Conservation (phyloP, 2,329 filamentous ascomycete species). For the Colletotrichum lini region DNA sequence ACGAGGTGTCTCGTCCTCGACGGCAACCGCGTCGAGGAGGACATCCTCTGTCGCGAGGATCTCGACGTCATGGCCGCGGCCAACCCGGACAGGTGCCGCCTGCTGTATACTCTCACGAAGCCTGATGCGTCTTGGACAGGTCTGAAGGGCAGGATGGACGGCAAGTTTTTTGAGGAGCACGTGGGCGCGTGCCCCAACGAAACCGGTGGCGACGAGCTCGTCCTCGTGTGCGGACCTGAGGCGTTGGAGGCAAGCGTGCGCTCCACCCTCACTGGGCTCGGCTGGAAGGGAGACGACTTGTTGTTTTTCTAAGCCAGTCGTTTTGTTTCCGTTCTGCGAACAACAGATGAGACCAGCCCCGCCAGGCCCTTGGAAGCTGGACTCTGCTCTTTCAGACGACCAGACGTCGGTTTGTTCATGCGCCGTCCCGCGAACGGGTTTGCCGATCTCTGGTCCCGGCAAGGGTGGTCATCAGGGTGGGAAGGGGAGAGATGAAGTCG, state of each 20-base stretch:
- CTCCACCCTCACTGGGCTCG: slow-evolving; percentile 66
- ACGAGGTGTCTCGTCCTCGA: slow-evolving; percentile 82
- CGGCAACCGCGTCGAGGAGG: slow-evolving; percentile 82
- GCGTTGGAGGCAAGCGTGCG: slow-evolving; percentile 79
- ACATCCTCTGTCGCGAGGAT: slow-evolving; percentile 85
- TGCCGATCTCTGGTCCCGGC: slow-evolving; percentile 29
- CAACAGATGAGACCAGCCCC: background rate
- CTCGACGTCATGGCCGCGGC: slow-evolving; percentile 74
- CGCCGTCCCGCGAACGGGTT: slow-evolving; percentile 9
- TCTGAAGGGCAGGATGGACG: slow-evolving; percentile 75
- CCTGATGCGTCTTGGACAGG: slow-evolving; percentile 78
- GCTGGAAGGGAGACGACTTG: slow-evolving; percentile 81
- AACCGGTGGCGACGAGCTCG: slow-evolving; percentile 67
- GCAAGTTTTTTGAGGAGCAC: slow-evolving; percentile 73
- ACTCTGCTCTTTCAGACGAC: background rate
- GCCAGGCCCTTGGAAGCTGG: background rate
- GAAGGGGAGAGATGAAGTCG: background rate
- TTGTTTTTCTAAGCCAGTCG: slow-evolving; percentile 75
- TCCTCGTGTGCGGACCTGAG: slow-evolving; percentile 85
- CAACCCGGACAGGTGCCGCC: slow-evolving; percentile 70
- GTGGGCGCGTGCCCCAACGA: slow-evolving; percentile 57
- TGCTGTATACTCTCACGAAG: slow-evolving; percentile 80
- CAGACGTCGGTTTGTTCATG: background rate
- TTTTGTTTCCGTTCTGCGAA: background rate
- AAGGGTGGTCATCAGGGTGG: slow-evolving; percentile 6